A percentile compares a stretch with the other conserved stretches of the same genome.
Evolutionary conservation across 1,284 basidiomycete genomes (phyloP).

Genomic region (Fomitiporia mediterranea): DNA sequence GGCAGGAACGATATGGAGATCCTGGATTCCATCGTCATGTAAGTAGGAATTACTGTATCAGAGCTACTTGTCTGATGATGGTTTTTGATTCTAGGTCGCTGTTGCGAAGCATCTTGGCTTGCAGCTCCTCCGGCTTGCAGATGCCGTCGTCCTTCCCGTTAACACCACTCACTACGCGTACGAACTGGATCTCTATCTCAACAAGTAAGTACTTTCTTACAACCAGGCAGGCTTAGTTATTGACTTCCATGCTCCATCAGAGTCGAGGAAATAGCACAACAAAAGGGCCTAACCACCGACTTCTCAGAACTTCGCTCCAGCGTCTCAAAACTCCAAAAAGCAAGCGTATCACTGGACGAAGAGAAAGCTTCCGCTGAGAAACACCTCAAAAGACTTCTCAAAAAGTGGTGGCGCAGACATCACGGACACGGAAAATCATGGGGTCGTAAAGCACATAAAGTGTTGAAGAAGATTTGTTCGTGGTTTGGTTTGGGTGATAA

Average conservation of each 20-base stretch:
- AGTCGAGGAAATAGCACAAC: slow-evolving; percentile 18
- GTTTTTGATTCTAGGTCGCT: slow-evolving; percentile 42
- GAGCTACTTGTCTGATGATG: not conserved
- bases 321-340: slow-evolving; percentile 45
- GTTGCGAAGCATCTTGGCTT: slow-evolving; percentile 66
- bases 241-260: slow-evolving; percentile 1
- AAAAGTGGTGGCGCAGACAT: slow-evolving; percentile 10
- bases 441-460: slow-evolving; percentile 2
- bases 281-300: slow-evolving; percentile 7
- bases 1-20: slow-evolving; percentile 72
- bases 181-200: slow-evolving; percentile 45
- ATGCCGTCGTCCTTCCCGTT: slow-evolving; percentile 58
- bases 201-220: slow-evolving; percentile 33
- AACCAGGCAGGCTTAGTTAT: not conserved
- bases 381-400: slow-evolving; percentile 26
- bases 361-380: slow-evolving; percentile 38
- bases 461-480: slow-evolving; percentile 25
- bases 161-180: slow-evolving; percentile 72
- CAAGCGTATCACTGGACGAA: slow-evolving; percentile 51
- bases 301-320: slow-evolving; percentile 33
- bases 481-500: slow-evolving; percentile 27
- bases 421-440: slow-evolving; percentile 7
- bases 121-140: slow-evolving; percentile 55
- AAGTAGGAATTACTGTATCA: slow-evolving; percentile 20
- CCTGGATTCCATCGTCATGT: slow-evolving; percentile 68